These are phyloP conservation scores for Penicillium goetzii DNA, from an alignment of 495 filamentous ascomycete genomes.

Conservation along the genomic window DNA sequence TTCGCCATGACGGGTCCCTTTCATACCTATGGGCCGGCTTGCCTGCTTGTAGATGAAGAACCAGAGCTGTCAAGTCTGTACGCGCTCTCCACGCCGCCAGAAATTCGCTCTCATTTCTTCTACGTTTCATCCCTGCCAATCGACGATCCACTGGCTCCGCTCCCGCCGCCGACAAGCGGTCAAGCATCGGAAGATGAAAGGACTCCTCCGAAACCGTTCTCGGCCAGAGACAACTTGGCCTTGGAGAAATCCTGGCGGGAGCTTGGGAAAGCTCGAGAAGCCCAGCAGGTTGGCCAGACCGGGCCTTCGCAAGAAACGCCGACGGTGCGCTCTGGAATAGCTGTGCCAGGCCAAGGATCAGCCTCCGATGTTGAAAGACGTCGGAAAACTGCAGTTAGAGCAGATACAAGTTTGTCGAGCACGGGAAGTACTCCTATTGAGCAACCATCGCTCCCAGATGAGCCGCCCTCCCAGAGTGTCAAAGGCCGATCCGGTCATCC, in stretches of 20 bases:
- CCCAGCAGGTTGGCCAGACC: constrained; percentile 33
- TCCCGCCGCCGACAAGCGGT: constrained; percentile 60
- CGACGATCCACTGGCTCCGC: constrained; percentile 77
- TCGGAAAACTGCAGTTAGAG: constrained; percentile 15
- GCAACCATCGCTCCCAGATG: constrained; percentile 22
- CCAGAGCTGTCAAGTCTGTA: constrained; percentile 39
- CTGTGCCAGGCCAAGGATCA: constrained; percentile 45
- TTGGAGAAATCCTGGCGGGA: constrained; percentile 74
- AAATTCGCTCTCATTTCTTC: constrained; percentile 73
- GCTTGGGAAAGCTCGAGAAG: constrained; percentile 49
- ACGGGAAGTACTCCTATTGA: constrained; percentile 29
- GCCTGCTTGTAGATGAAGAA: constrained; percentile 49
- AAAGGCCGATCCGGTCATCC: constrained; percentile 14
- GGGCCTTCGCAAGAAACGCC: constrained; percentile 40
- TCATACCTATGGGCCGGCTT: constrained; percentile 60
- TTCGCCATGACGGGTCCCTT: constrained; percentile 49
- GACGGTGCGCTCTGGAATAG: constrained; percentile 43
- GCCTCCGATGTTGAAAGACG: neutral
- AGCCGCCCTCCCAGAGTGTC: constrained; percentile 17
- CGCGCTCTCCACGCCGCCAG: constrained; percentile 43
- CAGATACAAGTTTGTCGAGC: constrained; percentile 33
- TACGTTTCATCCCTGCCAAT: constrained; percentile 77
- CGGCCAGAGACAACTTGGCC: constrained; percentile 70
- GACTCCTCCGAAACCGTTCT: constrained; percentile 74
- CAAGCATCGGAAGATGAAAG: constrained; percentile 52